Evolutionary conservation across 2,329 filamentous ascomycete genomes (phyloP), one percentile per base, ranked within the genome.

Genomic region (Fusarium continuum): DNA sequence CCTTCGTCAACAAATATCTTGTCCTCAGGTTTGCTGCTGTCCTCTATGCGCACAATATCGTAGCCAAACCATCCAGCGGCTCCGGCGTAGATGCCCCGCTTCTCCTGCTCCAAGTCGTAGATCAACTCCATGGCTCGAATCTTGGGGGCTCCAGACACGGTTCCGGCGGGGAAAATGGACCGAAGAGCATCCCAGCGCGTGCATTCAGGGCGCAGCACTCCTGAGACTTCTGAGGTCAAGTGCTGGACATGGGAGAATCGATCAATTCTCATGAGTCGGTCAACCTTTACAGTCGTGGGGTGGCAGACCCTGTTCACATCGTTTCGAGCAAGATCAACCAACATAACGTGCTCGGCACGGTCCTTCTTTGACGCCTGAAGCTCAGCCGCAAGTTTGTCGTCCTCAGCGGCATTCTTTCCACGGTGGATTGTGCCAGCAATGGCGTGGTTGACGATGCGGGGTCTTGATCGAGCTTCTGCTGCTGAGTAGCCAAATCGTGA

Each of bases 21-120:
- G 13, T 69, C 57, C 25, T 53, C 59, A 0, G 38, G 14, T 52
- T 86, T 81, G 45, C 81, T 47, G 45, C 41, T 61, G 0, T 89
- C 90, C 35, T 88, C 82, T 8, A 81, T 78, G 43, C 89, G 86
- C 39, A 94, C 85, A 47, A 85, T 86, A 60, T 88, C 87, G 73
- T 96, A 98, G 9, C 94, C 94, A 77, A 97, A 99, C 79, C 97
- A 99, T 3, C 95, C 95, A 1, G 97, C 94, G 1, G 95, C 95
- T 23, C 95, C 95, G 8, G 95, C 95, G 74, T 99, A 99, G 32
- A 98, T 88, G 34, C 95, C 94, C 50, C 95, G 85, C 83, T 97
- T 97, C 83, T 99, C 95, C 65, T 85, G 82, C 79, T 99, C 95
- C 40, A 98, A 80, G 79, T 98, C 94, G 40, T 91, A 93, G 71